A percentile compares a stretch with the other conserved stretches of the same genome.
phyloP scores from a whole-genome alignment of 805 yeast genomes.

The Hanseniaspora mollemarum region DNA sequence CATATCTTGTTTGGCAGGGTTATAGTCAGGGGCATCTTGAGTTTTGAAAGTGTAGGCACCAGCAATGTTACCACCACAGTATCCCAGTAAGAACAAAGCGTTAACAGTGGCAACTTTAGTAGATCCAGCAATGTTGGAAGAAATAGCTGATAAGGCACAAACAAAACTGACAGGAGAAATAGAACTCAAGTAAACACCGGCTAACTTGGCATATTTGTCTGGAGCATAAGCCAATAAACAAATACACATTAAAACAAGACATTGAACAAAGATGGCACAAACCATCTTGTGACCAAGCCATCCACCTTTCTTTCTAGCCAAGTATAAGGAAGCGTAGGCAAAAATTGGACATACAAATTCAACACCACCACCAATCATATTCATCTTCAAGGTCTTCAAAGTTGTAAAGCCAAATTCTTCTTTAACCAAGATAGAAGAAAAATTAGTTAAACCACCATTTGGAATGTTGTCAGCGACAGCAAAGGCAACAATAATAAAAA shows the following conservation, averaged over 20 bases:
- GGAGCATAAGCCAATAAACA: conserved; percentile 37
- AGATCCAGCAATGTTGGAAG: conserved; percentile 54
- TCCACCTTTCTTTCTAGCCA: conserved; percentile 19
- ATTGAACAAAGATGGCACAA: conserved; percentile 29
- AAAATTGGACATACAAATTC: conserved; percentile 32
- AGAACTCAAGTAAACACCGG: conserved; percentile 32
- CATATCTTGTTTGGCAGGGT: conserved; percentile 43
- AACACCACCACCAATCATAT: conserved; percentile 39
- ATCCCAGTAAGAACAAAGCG: conserved; percentile 50
- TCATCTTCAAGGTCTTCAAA: conserved; percentile 34
- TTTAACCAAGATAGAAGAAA: conserved; percentile 36
- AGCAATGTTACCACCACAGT: conserved; percentile 55
- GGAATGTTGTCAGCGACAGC: conserved; percentile 37
- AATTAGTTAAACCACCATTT: conserved; percentile 46
- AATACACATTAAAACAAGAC: conserved; percentile 28
- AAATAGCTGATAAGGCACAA: conserved; percentile 29
- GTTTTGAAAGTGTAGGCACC: conserved; percentile 63
- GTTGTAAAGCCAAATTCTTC: conserved; percentile 36
- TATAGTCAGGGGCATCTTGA: conserved; percentile 48
- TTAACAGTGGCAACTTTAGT: conserved; percentile 58
- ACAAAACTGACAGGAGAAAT: conserved; percentile 32
- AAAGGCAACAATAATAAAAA: conserved; percentile 38
- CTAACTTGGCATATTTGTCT: conserved; percentile 30
- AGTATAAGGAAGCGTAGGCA: conserved; percentile 23
- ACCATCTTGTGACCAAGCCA: conserved; percentile 24